phyloP scores from a whole-genome alignment of 371 early-diverging fungal genomes.

The Dinochytrium kinnereticum region DNA sequence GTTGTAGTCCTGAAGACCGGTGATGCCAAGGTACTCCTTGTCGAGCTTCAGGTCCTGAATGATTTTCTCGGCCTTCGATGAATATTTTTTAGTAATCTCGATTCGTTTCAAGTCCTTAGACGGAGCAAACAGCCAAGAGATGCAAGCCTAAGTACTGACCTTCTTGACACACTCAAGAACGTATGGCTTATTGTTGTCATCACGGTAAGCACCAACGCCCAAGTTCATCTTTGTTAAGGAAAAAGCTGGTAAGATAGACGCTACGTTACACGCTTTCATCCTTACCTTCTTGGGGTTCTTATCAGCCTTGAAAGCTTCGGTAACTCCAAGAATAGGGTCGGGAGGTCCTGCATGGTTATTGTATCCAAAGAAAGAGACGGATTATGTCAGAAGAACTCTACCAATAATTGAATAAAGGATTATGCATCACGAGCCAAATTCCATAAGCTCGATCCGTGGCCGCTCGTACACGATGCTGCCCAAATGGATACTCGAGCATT shows the following conservation, averaged over 20 bases:
- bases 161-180: conserved; percentile 88
- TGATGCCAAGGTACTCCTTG: conserved; percentile 97
- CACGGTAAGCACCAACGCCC: conserved; percentile 98
- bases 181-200: conserved; percentile 88
- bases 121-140: no score
- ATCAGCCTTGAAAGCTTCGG: conserved; percentile 96
- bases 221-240: conserved; percentile 77
- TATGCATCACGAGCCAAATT: neutral
- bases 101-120: no score
- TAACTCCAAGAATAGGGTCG: conserved; percentile 92
- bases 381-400: neutral
- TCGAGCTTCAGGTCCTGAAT: conserved; percentile 73
- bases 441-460: no score
- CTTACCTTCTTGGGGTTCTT: conserved; percentile 72
- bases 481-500: no score
- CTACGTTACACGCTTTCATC: no score
- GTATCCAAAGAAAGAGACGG: neutral
- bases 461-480: no score
- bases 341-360: conserved; percentile 80
- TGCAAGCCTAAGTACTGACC: no score
- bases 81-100: neutral
- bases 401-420: neutral
- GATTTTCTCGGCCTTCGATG: conserved; percentile 76
- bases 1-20: conserved; percentile 87
- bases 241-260: neutral